These are phyloP conservation scores for Salicornia ramosissima DNA, from an alignment of 148 eudicot genomes.

Conservation along the genomic window DNA sequence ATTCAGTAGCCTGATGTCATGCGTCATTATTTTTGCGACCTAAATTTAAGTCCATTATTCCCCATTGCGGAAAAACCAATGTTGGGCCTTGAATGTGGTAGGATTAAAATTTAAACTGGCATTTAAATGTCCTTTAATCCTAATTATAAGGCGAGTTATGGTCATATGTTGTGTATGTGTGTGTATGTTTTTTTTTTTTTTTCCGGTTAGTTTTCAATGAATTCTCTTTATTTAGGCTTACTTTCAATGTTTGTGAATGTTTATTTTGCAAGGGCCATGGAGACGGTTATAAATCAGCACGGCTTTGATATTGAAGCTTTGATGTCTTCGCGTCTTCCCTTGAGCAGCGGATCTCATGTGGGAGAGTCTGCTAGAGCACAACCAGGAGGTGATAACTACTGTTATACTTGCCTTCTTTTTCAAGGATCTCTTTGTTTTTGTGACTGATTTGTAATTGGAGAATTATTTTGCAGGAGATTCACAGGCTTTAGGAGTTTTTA, in stretches of 20 bases:
- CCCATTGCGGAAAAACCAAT: too few relatives aligned
- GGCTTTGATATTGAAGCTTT: slow-evolving; percentile 79
- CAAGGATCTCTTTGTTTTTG: slow-evolving; percentile 1
- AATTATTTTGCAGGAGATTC: slow-evolving; percentile 51
- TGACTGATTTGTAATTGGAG: slow-evolving; percentile 2
- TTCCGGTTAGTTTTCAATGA: not conserved
- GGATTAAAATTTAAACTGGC: too few relatives aligned
- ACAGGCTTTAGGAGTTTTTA: slow-evolving; percentile 39
- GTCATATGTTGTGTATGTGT: too few relatives aligned
- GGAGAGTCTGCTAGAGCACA: slow-evolving; percentile 67
- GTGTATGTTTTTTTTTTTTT: too few relatives aligned
- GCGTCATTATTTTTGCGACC: too few relatives aligned
- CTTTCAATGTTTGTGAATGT: not conserved
- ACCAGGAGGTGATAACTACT: slow-evolving; percentile 47
- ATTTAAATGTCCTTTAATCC: too few relatives aligned
- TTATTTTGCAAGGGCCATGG: slow-evolving; percentile 72
- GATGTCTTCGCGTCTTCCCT: slow-evolving; percentile 63
- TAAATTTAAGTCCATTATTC: too few relatives aligned
- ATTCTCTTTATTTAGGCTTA: not conserved
- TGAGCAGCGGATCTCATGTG: slow-evolving; percentile 46
- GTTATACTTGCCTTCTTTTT: not conserved
- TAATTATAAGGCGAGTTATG: too few relatives aligned
- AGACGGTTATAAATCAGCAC: slow-evolving; percentile 87
- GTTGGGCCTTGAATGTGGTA: too few relatives aligned
- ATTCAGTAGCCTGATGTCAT: too few relatives aligned